Conservation (phyloP, 1,284 basidiomycete genomes). For the Sporisorium exsertum region DNA sequence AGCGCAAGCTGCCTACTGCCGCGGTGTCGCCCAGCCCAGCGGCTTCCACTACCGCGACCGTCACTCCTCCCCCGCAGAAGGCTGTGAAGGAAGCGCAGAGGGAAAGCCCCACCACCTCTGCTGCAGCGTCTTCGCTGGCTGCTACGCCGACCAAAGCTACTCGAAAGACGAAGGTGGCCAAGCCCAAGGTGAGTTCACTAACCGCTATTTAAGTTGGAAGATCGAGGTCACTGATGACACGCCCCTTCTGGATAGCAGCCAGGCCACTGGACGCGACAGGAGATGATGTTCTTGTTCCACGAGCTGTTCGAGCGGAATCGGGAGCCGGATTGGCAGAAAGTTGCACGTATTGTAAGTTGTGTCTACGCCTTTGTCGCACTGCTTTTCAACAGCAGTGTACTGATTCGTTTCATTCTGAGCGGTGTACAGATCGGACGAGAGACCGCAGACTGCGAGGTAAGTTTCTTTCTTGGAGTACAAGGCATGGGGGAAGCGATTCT, state of each 20-base stretch:
- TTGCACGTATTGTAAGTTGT: conserved; percentile 19
- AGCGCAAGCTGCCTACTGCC: background rate
- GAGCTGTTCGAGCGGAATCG: conserved; percentile 12
- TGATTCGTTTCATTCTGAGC: background rate
- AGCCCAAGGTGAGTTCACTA: background rate
- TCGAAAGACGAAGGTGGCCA: background rate
- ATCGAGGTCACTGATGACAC: background rate
- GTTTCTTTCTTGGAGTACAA: conserved; percentile 1
- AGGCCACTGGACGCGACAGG: conserved; percentile 12
- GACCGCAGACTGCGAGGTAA: conserved; percentile 25
- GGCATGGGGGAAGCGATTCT: background rate
- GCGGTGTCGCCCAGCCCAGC: background rate
- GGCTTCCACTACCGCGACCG: background rate
- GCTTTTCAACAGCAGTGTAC: no score
- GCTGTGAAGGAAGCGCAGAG: no score
- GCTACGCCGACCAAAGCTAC: background rate
- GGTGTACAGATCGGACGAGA: conserved; percentile 21
- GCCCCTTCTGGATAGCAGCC: background rate
- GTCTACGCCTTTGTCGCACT: no score
- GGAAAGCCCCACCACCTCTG: background rate
- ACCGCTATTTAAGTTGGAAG: no score
- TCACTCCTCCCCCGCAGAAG: background rate
- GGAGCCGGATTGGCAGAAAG: conserved; percentile 9
- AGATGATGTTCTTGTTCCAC: conserved; percentile 30
- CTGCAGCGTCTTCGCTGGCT: background rate